Base-by-base conservation (phyloP, 148 eudicot species). In the Chenopodium quinoa region DNA sequence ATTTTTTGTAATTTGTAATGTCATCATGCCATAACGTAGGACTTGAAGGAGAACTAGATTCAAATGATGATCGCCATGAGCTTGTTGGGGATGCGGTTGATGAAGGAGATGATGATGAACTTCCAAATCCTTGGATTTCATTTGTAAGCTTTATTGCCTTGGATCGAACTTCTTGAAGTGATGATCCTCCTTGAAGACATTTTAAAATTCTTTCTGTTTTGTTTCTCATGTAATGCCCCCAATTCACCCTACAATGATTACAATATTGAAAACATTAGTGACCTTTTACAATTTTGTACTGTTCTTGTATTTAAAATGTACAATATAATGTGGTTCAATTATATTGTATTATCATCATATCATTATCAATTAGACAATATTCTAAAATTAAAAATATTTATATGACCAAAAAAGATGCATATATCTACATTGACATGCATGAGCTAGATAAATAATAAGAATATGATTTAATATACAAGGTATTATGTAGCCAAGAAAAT, bases 101-200 rank as follows among this genome's bases (percentile, higher is more conserved):
- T 73, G 75, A 56, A 4, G 82, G 80, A 1, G 76, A 75, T 1
- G 80, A 22, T 13, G 83, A 74, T 16, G 87, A 76, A 65, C 83
- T 86, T 37, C 90, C 90, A 27, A 88, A 86, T 0, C 90, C 89
- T 77, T 86, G 78, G n/a, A 86, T 88, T 75, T 86, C 88, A 75
- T 78, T 86, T n/a, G 87, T 82, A 75, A 84, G 70, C 40, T 86
- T 88, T 19, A 86, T 71, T 37, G 90, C 89, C 46, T 86, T 88
- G 47, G 84, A 81, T 2, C 90, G 84, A 1, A 75, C 86, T 86
- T 88, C 84, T 71, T 82, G 75, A 54, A 86, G 81, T 22, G 73
- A 32, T n/a, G 63, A 65, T 71, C 90, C 90, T 78, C 86, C 86
- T 50, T 79, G 63, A 6, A 86, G 71, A 54, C 86, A 82, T 66